Percentiles rank a stretch among this genome's conserved stretches.
phyloP scores from a whole-genome alignment of 768 basidiomycete species.

The Arthromyces matolae region DNA sequence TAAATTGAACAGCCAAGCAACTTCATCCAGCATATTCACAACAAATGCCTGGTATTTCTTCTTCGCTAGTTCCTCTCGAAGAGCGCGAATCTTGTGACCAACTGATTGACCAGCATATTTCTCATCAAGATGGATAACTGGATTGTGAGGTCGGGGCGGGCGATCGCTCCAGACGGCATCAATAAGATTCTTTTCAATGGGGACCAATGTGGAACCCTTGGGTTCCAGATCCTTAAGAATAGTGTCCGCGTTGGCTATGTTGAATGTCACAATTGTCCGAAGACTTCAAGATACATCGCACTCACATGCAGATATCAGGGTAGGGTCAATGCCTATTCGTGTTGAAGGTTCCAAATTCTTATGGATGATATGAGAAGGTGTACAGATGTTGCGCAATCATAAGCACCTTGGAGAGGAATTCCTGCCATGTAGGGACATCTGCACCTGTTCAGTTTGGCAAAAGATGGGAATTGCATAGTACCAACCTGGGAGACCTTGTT shows the following conservation, averaged over 20 bases:
- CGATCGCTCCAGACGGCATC: slow-evolving; percentile 76
- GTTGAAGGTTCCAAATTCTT: slow-evolving; percentile 61
- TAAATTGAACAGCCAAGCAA: slow-evolving; percentile 92
- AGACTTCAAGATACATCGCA: neutral
- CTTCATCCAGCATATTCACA: slow-evolving; percentile 88
- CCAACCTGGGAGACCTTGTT: slow-evolving; percentile 78
- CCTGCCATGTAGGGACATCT: slow-evolving; percentile 92
- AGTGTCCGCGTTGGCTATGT: slow-evolving; percentile 58
- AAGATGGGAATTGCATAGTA: slow-evolving; percentile 6
- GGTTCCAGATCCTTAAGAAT: slow-evolving; percentile 54
- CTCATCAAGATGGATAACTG: slow-evolving; percentile 64
- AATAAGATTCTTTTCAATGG: slow-evolving; percentile 69
- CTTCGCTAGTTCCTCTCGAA: slow-evolving; percentile 64
- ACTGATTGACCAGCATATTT: slow-evolving; percentile 72
- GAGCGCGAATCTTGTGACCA: slow-evolving; percentile 59
- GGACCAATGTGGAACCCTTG: slow-evolving; percentile 58
- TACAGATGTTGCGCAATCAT: neutral
- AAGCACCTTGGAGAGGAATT: slow-evolving; percentile 69
- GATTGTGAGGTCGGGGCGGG: slow-evolving; percentile 64
- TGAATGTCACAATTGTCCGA: neutral
- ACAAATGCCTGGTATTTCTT: slow-evolving; percentile 69
- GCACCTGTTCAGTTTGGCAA: neutral
- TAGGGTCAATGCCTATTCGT: slow-evolving; percentile 81
- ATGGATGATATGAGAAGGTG: neutral
- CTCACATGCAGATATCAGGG: slow-evolving; percentile 64